Percentiles rank a stretch among this genome's conserved stretches.
Conservation (phyloP, 2,329 filamentous ascomycete species). For the Aspergillus fijiensis region DNA sequence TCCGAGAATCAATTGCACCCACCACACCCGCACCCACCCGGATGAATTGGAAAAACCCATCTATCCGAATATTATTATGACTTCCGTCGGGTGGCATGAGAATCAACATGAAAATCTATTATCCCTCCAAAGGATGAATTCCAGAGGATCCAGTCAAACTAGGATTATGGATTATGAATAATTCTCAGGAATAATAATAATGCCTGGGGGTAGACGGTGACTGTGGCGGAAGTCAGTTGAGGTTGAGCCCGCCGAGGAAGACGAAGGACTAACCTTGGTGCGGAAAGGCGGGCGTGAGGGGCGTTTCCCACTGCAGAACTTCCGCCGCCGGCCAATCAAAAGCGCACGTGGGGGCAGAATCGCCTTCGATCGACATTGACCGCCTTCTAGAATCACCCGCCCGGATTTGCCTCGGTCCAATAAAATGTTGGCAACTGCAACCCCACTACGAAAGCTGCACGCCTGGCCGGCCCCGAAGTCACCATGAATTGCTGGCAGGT, state of each 20-base stretch:
- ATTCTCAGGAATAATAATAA: neutral
- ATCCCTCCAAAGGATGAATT: too few species aligned
- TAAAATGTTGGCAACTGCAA: neutral
- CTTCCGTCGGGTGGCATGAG: too few species aligned
- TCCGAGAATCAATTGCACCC: neutral
- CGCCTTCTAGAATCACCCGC: constrained; percentile 16
- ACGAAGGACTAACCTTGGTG: constrained; percentile 6
- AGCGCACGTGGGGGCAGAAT: constrained; percentile 36
- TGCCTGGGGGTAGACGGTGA: neutral
- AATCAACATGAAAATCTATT: too few species aligned
- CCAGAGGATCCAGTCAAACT: neutral
- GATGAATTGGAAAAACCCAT: too few species aligned
- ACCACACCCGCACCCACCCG: neutral
- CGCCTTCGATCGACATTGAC: constrained; percentile 14
- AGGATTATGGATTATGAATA: neutral
- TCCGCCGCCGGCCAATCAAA: constrained; percentile 28
- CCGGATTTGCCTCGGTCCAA: constrained; percentile 10
- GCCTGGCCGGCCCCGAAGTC: constrained; percentile 2
- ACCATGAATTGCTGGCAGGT: neutral
- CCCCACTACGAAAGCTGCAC: neutral
- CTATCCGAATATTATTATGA: too few species aligned
- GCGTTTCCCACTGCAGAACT: constrained; percentile 2
- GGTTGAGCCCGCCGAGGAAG: too few species aligned
- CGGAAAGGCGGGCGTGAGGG: constrained; percentile 12
- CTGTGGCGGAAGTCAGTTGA: neutral